Evolutionary conservation across 2,329 filamentous ascomycete genomes (phyloP).

Genomic region (Colletotrichum gloeosporioides): DNA sequence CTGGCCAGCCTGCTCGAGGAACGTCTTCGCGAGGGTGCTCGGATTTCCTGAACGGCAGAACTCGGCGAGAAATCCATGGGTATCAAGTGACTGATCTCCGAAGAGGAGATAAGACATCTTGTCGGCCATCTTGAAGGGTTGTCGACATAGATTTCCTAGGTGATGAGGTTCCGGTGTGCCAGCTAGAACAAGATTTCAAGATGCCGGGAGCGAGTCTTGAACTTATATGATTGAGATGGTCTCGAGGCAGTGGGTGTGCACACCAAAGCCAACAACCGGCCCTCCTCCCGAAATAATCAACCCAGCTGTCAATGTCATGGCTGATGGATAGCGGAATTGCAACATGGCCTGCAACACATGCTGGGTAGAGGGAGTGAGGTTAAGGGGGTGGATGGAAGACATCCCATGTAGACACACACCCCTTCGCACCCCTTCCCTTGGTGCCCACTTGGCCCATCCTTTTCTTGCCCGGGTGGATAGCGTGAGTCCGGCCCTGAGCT

Average conservation of each 20-base stretch:
- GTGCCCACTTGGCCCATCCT: constrained; percentile 16
- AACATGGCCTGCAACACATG: constrained; percentile 22
- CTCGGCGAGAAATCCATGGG: constrained; percentile 65
- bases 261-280: constrained; percentile 7
- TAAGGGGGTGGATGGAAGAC: constrained; percentile 18
- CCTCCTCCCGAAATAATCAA: constrained; percentile 25
- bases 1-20: constrained; percentile 63
- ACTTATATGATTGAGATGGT: constrained; percentile 26
- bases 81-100: constrained; percentile 74
- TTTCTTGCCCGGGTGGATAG: constrained; percentile 25
- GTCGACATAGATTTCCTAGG: constrained; percentile 30
- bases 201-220: constrained; percentile 19
- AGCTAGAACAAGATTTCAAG: neutral
- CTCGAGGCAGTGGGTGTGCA: constrained; percentile 7
- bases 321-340: constrained; percentile 22
- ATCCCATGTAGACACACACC: constrained; percentile 26
- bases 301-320: constrained; percentile 26
- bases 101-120: constrained; percentile 66
- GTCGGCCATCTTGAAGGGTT: constrained; percentile 45
- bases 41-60: constrained; percentile 51
- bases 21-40: constrained; percentile 62
- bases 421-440: constrained; percentile 21
- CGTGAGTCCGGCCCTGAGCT: constrained; percentile 40
- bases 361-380: constrained; percentile 19
- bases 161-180: constrained; percentile 21